These are phyloP conservation scores for Hypomyces rosellus DNA, from an alignment of 2,329 filamentous ascomycete genomes.

Conservation along the genomic window DNA sequence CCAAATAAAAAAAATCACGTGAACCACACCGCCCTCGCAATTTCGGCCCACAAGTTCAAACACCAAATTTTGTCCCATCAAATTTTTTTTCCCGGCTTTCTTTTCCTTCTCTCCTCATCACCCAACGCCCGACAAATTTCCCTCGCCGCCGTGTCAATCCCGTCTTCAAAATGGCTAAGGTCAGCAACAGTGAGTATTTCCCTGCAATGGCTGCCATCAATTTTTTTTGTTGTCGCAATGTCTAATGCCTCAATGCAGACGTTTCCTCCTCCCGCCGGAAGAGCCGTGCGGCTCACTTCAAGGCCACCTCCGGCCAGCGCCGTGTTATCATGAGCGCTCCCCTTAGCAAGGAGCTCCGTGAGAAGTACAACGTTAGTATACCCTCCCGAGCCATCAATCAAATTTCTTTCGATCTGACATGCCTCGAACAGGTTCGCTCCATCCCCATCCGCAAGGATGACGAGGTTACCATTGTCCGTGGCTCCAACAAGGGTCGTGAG, in stretches of 20 bases:
- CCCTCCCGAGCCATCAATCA: neutral
- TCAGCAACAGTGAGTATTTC: slow-evolving; percentile 50
- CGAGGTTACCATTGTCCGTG: slow-evolving; percentile 88
- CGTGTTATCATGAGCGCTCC: slow-evolving; percentile 96
- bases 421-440: slow-evolving; percentile 68
- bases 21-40: slow-evolving; percentile 20
- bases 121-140: slow-evolving; percentile 26
- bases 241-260: slow-evolving; percentile 32
- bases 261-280: slow-evolving; percentile 84
- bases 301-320: slow-evolving; percentile 87
- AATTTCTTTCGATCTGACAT: neutral
- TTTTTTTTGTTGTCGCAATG: neutral
- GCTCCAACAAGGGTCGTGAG: slow-evolving; percentile 94
- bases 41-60: slow-evolving; percentile 24
- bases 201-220: neutral
- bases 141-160: slow-evolving; percentile 14
- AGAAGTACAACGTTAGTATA: slow-evolving; percentile 90
- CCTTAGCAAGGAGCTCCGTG: slow-evolving; percentile 92
- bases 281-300: slow-evolving; percentile 98
- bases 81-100: neutral
- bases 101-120: slow-evolving; percentile 16
- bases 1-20: slow-evolving; percentile 25
- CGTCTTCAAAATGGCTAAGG: slow-evolving; percentile 60
- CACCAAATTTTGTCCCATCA: slow-evolving; percentile 10
- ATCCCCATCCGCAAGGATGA: slow-evolving; percentile 98